phyloP scores from a whole-genome alignment of 495 filamentous ascomycete genomes.

The Hypoxylon rickii region DNA sequence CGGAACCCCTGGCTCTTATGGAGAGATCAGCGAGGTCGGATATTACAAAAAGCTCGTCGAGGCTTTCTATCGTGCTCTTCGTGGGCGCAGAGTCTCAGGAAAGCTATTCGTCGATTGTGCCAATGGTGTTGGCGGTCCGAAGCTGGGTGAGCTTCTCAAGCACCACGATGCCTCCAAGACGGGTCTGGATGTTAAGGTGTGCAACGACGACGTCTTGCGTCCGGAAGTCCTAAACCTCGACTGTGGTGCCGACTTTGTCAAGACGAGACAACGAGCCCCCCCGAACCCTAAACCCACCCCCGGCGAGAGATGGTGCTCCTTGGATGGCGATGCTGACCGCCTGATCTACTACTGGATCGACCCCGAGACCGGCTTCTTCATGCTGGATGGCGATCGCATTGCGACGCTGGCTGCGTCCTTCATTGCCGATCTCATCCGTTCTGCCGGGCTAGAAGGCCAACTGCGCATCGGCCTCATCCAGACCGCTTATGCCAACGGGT shows the following conservation, averaged over 20 bases:
- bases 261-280: slow-evolving; percentile 91
- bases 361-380: slow-evolving; percentile 76
- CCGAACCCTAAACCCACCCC: slow-evolving; percentile 74
- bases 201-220: slow-evolving; percentile 89
- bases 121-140: slow-evolving; percentile 94
- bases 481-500: slow-evolving; percentile 96
- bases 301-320: slow-evolving; percentile 83
- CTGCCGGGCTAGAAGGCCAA: slow-evolving; percentile 75
- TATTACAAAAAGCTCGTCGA: slow-evolving; percentile 90
- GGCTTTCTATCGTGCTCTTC: slow-evolving; percentile 81
- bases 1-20: slow-evolving; percentile 79
- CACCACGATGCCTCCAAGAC: slow-evolving; percentile 69
- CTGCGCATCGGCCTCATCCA: slow-evolving; percentile 92
- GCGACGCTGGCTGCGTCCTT: slow-evolving; percentile 92
- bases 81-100: slow-evolving; percentile 69
- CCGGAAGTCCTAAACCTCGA: slow-evolving; percentile 88
- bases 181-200: slow-evolving; percentile 77
- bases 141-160: slow-evolving; percentile 85
- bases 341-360: slow-evolving; percentile 95
- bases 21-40: slow-evolving; percentile 82
- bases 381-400: slow-evolving; percentile 96
- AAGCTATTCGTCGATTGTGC: slow-evolving; percentile 88
- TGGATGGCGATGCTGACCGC: slow-evolving; percentile 95
- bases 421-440: slow-evolving; percentile 83
- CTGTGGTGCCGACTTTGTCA: slow-evolving; percentile 96